These are phyloP conservation scores for Cryptosporidium ubiquitum DNA, from an alignment of 169 alveolate genomes.

Conservation along the genomic window DNA sequence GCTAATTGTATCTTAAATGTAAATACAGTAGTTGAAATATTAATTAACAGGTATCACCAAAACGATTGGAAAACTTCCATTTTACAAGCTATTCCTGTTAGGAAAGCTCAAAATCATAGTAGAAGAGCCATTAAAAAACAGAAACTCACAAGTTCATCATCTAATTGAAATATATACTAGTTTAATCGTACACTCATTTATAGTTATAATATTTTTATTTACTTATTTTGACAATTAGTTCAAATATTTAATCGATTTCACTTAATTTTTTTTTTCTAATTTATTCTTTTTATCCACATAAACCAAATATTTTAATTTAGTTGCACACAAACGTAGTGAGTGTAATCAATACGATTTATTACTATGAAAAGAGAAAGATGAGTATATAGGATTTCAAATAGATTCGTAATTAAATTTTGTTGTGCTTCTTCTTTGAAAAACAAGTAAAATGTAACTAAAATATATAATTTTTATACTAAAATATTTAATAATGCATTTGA, in stretches of 20 bases:
- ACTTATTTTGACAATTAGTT: too few species aligned
- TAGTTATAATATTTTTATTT: background rate
- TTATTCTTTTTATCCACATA: background rate
- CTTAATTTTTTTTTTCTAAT: too few species aligned
- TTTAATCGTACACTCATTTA: background rate
- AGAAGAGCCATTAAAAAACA: constrained; percentile 54
- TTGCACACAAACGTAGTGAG: background rate
- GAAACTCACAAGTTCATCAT: background rate
- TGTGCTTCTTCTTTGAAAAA: background rate
- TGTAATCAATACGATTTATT: background rate
- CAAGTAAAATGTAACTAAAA: background rate
- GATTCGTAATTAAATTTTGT: too few species aligned
- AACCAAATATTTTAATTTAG: background rate
- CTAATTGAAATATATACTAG: background rate
- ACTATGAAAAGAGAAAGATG: too few species aligned
- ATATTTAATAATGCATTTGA: background rate
- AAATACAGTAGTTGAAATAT: constrained; percentile 78
- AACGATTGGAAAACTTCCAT: constrained; percentile 75
- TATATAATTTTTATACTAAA: background rate
- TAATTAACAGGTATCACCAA: constrained; percentile 70
- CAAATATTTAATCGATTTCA: too few species aligned
- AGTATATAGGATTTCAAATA: background rate
- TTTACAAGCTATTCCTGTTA: constrained; percentile 27
- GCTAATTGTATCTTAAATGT: constrained; percentile 80
- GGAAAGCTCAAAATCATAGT: constrained; percentile 68